These are phyloP conservation scores for Cystobasidiaceae sp. DNA, from an alignment of 1,284 basidiomycete genomes.

Conservation along the genomic window DNA sequence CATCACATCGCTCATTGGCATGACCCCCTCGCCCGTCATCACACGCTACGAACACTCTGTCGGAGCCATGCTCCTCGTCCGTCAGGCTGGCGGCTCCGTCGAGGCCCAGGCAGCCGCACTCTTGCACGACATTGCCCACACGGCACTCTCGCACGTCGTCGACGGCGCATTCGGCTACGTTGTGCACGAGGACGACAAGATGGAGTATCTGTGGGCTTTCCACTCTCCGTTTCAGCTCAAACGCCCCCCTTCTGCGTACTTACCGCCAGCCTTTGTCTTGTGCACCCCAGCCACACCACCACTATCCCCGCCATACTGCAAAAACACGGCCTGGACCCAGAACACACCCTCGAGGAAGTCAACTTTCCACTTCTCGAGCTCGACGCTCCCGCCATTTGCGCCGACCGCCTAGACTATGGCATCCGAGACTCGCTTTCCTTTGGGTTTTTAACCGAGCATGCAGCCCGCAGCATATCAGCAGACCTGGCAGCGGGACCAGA, in stretches of 20 bases:
- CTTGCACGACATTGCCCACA: constrained; percentile 34
- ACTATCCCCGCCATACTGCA: constrained; percentile 13
- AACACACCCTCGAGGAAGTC: constrained; percentile 33
- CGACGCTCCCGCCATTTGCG: constrained; percentile 34
- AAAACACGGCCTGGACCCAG: constrained; percentile 1
- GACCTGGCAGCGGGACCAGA: constrained; percentile 5
- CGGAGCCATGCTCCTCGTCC: constrained; percentile 37
- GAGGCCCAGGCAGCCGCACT: constrained; percentile 38
- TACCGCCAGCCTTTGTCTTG: background rate
- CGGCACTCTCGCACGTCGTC: constrained; percentile 30
- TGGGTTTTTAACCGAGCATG: constrained; percentile 16
- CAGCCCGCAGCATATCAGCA: constrained; percentile 22
- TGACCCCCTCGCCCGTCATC: constrained; percentile 33
- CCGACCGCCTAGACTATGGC: constrained; percentile 36
- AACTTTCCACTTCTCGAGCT: constrained; percentile 35
- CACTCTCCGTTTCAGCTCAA: background rate
- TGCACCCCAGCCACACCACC: constrained; percentile 5
- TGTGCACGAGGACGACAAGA: constrained; percentile 34
- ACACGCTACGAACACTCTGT: constrained; percentile 38
- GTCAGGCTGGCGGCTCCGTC: constrained; percentile 29
- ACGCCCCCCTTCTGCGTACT: background rate
- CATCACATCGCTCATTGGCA: constrained; percentile 34
- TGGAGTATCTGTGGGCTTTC: constrained; percentile 19
- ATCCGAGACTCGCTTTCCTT: constrained; percentile 34
- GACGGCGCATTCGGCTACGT: constrained; percentile 32